Evolutionary conservation across 257 asterid genomes (phyloP), one percentile per base, ranked within the genome.

Genomic region (Solanum chaucha): DNA sequence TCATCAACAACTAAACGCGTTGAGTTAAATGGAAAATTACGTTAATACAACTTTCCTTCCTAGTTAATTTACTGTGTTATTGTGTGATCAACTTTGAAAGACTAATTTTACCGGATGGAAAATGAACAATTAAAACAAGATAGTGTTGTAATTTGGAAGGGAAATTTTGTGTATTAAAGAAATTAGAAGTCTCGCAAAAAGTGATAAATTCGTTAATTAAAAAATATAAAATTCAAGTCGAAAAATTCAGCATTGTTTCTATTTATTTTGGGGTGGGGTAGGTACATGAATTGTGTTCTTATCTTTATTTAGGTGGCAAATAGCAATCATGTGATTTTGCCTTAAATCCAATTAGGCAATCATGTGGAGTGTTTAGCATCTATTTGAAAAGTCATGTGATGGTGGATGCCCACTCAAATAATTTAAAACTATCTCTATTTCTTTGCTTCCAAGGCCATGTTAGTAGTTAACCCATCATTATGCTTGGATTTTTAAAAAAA

Each of bases 301-400:
- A 26, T 78, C 36, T 26, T 24, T 41, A 19, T 78, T 46, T 78
- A 78, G 84, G 64, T 58, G 61, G 61, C 78, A 36, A 68, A 17
- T 65, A 68, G 86, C 61, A 84, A 84, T 61, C 77, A 84, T 84
- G 86, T 84, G 77, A 36, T 67, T 24, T 84, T 61, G 51, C 61
- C 38, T 84, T 61, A 13, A 84, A 36, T 84, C 14, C 12, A 84
- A 64, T n/a, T 41, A 36, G 58, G 58, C 86, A 38, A 84, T 36
- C 86, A 84, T 84, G 86, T 84, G 86, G 38, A 36, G 26, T 64
- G 86, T 24, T 78, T 24, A 78, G 36, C 84, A 78, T 78, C 65
- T 44, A 78, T 78, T 78, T 44, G 65, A 3, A 44, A 78, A 26
- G 46, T 78, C 65, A 78, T 44, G 84, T 78, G 65, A 24, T 78